These are phyloP conservation scores for Gossypium davidsonii DNA, from an alignment of 441 rosid genomes.

Conservation along the genomic window DNA sequence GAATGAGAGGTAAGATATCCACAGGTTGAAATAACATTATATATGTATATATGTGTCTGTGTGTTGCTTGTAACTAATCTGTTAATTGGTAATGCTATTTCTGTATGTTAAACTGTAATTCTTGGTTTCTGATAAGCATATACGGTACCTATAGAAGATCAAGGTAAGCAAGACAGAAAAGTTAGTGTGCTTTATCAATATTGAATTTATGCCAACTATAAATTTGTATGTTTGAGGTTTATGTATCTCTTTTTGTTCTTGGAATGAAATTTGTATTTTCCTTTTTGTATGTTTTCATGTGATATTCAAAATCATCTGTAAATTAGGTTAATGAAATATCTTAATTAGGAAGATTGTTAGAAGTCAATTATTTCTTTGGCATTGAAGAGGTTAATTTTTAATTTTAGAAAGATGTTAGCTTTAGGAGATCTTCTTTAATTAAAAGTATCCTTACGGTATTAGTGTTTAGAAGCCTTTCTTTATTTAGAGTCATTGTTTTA, in stretches of 20 bases:
- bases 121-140: conserved; percentile 1
- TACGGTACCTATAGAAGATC: neutral
- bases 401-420: neutral
- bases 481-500: too few species aligned
- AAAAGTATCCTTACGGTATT: too few species aligned
- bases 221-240: neutral
- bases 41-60: neutral
- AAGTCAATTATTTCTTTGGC: too few species aligned
- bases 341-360: neutral
- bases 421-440: too few species aligned
- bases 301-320: neutral
- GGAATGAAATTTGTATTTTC: neutral
- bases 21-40: neutral
- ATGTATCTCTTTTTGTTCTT: neutral
- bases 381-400: too few species aligned
- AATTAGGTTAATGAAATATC: neutral
- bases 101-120: neutral
- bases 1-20: conserved; percentile 38
- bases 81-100: conserved; percentile 9
- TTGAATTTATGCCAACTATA: neutral
- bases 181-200: conserved; percentile 2
- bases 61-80: neutral
- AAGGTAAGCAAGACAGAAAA: neutral
- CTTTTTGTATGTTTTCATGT: neutral
- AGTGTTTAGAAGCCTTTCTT: too few species aligned